Conservation (phyloP, 2,329 filamentous ascomycete species). For the Diaporthe sp. region DNA sequence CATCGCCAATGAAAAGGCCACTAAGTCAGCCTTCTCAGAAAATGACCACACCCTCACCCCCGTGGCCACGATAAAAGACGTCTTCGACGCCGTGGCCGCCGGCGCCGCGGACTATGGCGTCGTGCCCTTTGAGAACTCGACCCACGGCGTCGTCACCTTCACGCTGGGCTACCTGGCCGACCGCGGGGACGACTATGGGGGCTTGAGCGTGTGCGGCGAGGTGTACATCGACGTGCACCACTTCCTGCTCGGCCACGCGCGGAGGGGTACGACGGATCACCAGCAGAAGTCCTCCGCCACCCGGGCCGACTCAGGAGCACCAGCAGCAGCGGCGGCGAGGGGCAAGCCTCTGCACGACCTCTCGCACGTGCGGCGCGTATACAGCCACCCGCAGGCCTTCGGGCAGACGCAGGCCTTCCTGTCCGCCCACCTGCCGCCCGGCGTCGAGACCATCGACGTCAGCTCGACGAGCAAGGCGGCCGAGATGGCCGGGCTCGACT, state of each 20-base stretch:
- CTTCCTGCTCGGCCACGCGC: conserved; percentile 77
- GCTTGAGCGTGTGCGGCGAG: conserved; percentile 85
- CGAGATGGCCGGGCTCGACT: conserved; percentile 76
- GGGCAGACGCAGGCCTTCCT: conserved; percentile 89
- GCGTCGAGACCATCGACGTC: conserved; percentile 84
- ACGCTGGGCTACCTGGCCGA: conserved; percentile 92
- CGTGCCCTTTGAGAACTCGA: conserved; percentile 95
- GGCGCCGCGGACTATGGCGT: conserved; percentile 78
- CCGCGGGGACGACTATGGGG: conserved; percentile 71
- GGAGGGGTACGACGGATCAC: conserved; percentile 38
- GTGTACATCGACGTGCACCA: conserved; percentile 91
- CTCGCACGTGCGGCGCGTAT: conserved; percentile 78
- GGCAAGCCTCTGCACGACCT: conserved; percentile 54
- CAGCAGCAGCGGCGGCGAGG: conserved; percentile 22
- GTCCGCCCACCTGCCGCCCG: conserved; percentile 75
- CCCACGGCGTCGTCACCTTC: conserved; percentile 91
- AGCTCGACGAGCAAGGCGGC: conserved; percentile 89
- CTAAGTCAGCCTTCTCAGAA: conserved; percentile 59
- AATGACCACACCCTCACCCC: conserved; percentile 63
- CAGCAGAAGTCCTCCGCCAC: background rate
- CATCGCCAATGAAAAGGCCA: conserved; percentile 46
- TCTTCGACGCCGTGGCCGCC: conserved; percentile 83
- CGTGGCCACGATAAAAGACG: conserved; percentile 72
- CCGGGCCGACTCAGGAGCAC: background rate
- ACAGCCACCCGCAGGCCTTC: conserved; percentile 96